phyloP scores from a whole-genome alignment of 495 filamentous ascomycete species.

The Penicillium roqueforti region DNA sequence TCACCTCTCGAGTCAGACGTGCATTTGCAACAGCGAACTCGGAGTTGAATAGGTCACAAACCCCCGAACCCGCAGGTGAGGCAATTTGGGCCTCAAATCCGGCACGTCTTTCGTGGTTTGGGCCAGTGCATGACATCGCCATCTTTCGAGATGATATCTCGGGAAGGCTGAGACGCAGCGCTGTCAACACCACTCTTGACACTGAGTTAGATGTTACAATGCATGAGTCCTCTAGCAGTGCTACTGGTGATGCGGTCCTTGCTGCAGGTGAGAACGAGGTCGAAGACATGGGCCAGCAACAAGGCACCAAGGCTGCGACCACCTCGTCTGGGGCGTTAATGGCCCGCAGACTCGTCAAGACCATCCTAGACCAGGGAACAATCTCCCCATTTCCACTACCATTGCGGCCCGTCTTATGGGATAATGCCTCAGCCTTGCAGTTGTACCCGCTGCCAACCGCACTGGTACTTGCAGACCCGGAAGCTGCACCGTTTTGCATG shows the following conservation, averaged over 20 bases:
- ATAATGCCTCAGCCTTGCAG: conserved; percentile 66
- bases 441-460: conserved; percentile 86
- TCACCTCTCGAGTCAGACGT: conserved; percentile 76
- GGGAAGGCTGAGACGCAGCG: conserved; percentile 67
- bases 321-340: conserved; percentile 49
- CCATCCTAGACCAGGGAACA: conserved; percentile 86
- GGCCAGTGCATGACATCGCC: conserved; percentile 77
- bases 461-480: conserved; percentile 74
- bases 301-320: conserved; percentile 16
- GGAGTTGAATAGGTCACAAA: conserved; percentile 47
- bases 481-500: conserved; percentile 72
- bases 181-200: conserved; percentile 51
- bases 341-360: conserved; percentile 85
- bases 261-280: conserved; percentile 1
- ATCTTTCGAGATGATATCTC: conserved; percentile 83
- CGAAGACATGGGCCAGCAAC: conserved; percentile 14
- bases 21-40: conserved; percentile 73
- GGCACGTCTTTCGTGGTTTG: conserved; percentile 73
- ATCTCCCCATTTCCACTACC: conserved; percentile 78
- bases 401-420: conserved; percentile 80
- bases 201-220: conserved; percentile 11
- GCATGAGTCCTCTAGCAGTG: neutral
- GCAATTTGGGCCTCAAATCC: conserved; percentile 89
- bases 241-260: conserved; percentile 7
- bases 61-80: conserved; percentile 54